Evolutionary conservation across 2,329 filamentous ascomycete genomes (phyloP).

Genomic region (Fusarium torreyae): DNA sequence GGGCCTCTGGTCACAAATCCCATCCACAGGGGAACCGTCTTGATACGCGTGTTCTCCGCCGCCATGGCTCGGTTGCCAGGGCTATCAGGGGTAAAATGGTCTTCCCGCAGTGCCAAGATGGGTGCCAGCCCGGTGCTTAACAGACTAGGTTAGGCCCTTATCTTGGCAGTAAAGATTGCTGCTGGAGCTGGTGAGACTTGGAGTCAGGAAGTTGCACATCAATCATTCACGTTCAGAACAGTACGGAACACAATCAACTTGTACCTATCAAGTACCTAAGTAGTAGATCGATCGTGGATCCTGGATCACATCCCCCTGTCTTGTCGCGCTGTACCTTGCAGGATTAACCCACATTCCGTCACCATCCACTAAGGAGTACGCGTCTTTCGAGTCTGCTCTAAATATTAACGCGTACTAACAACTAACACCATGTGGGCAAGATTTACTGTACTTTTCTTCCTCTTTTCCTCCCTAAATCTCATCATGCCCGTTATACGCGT

Average conservation of each 20-base stretch:
- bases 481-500: background rate
- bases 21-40: constrained; percentile 23
- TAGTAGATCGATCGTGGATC: constrained; percentile 44
- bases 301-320: constrained; percentile 28
- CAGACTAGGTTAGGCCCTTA: constrained; percentile 23
- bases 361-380: constrained; percentile 27
- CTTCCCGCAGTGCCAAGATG: constrained; percentile 38
- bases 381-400: constrained; percentile 23
- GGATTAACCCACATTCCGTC: constrained; percentile 40
- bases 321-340: constrained; percentile 41
- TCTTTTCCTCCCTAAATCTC: constrained; percentile 2
- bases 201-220: constrained; percentile 10
- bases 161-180: constrained; percentile 22
- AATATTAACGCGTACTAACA: constrained; percentile 18
- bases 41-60: constrained; percentile 31
- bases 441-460: constrained; percentile 27
- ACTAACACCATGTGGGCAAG: constrained; percentile 22
- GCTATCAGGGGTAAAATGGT: constrained; percentile 36
- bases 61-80: constrained; percentile 33
- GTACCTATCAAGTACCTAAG: constrained; percentile 26
- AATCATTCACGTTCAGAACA: constrained; percentile 3
- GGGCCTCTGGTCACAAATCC: constrained; percentile 20
- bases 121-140: constrained; percentile 29
- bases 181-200: constrained; percentile 12
- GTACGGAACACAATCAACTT: constrained; percentile 1